Evolutionary conservation across 805 yeast genomes (phyloP), one percentile per base, ranked within the genome.

Genomic region (Monosporozyma unispora): DNA sequence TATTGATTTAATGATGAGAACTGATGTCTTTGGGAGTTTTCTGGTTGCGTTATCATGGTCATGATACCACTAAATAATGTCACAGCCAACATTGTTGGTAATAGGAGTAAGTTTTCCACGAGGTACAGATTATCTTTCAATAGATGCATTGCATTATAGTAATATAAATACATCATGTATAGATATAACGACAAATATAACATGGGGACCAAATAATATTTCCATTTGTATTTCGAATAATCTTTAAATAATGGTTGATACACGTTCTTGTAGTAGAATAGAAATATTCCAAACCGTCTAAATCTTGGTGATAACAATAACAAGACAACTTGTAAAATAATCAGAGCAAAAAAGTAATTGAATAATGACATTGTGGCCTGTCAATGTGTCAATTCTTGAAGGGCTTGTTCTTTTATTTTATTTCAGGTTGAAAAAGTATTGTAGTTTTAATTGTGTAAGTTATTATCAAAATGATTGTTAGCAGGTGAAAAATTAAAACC

Each of bases 151-250:
- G 63, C 52, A 23, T 52, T 54, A 1, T 31, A n/a, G 33, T 47
- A 50, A 41, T 57, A 61, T 12, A 58, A 46, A 18, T 49, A 48
- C 4, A 57, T 43, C 45, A 66, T 48, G 16, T 53, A 59, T 2
- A 48, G 3, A 48, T 61, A 62, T 10, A 67, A 37, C 1, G 52
- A 25, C 5, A 57, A 43, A 46, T 66, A 67, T 31, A 67, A 60
- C 1, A 48, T 4, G 2, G 71, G 71, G 0, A 66, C 62, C 3
- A 61, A n/a, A 40, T 57, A 48, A 45, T 53, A 61, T 44, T 65
- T 64, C 62, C 62, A 60, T 11, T 56, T 49, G 46, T 52, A 57
- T n/a, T 52, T 48, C 3, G 52, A 42, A 10, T 50, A 50, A 33
- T 63, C 66, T 33, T 52, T 51, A 10, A 59, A 43, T 1, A 64